These are phyloP conservation scores for Peronospora farinosa DNA, from an alignment of 352 stramenopile species.

Conservation along the genomic window DNA sequence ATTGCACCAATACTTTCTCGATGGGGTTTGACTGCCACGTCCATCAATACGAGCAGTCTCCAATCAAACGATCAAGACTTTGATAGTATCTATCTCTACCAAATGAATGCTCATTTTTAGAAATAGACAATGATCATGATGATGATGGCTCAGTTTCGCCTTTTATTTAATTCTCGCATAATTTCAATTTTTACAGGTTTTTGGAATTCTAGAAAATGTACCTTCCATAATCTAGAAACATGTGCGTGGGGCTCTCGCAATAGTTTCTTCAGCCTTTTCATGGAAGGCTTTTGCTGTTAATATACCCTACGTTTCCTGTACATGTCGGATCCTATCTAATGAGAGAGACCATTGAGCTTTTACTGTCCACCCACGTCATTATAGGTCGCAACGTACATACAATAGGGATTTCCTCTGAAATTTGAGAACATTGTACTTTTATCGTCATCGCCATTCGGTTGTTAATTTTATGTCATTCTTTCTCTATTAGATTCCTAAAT, in stretches of 20 bases:
- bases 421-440: background rate
- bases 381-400: too few species aligned
- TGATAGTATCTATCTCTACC: slow-evolving; percentile 44
- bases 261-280: slow-evolving; percentile 41
- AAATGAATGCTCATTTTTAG: slow-evolving; percentile 24
- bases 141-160: slow-evolving; percentile 65
- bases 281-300: slow-evolving; percentile 11
- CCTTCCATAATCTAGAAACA: slow-evolving; percentile 35
- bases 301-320: slow-evolving; percentile 9
- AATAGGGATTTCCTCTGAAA: too few species aligned
- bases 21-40: slow-evolving; percentile 36
- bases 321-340: slow-evolving; percentile 1
- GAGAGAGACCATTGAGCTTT: slow-evolving; percentile 10
- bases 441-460: slow-evolving; percentile 24
- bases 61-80: slow-evolving; percentile 9
- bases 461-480: too few species aligned
- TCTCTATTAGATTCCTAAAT: too few species aligned
- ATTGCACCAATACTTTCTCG: slow-evolving; percentile 49
- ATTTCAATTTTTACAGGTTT: slow-evolving; percentile 11
- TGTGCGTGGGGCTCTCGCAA: slow-evolving; percentile 29
- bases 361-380: too few species aligned
- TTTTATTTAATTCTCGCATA: slow-evolving; percentile 57
- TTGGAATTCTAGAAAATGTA: slow-evolving; percentile 19
- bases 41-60: slow-evolving; percentile 33
- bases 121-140: background rate